Evolutionary conservation across 2,329 filamentous ascomycete species (phyloP), one percentile per base, ranked within the genome.

Genomic region (Trichoderma koningii): DNA sequence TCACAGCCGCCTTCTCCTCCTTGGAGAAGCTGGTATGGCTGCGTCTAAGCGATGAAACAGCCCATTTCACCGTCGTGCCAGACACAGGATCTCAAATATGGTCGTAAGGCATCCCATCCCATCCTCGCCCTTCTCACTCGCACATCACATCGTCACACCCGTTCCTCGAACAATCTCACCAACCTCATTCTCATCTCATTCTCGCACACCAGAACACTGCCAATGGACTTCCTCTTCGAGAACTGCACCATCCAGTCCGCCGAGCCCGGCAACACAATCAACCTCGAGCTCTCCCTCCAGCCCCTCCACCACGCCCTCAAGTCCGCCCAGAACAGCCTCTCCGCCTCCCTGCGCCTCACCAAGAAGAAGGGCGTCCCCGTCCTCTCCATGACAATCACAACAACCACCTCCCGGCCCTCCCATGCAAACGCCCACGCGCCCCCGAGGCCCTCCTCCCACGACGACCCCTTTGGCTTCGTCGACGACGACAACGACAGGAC

Each of bases 1-100:
- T 90, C 68, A 85, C 85, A 2, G 84, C 85, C 12, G 87, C 87
- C 15, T 80, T 90, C 67, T 85, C 82, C 65, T 85, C 87, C 2
- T 79, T 90, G 38, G 92, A 93, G 70, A 93, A 94, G 77, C 89
- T 96, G 68, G 92, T 91, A 52, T 97, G 93, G 93, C 84, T 97
- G 68, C 90, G 93, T 69, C 86, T 99, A 41, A 92, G 94, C 78
- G 87, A 96, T 78, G 89, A 93, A 66, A 89, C 89, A 63, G 89
- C 94, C 64, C 93, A 93, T 71, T 97, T 99, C 79, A 98, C 95
- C 66, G 91, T 98, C 72, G 94, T 98, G 68, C 93, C 95, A 0
- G 93, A 97, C 75, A 89, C 91, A 73, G 94, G 95, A 66, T 96
- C 92, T 9, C 94, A 98, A 82, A 94, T 98, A 63, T 99, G 95